Percentiles rank a stretch among this genome's conserved stretches.
phyloP scores from a whole-genome alignment of 225 moss, liverwort and hornwort genomes.

The Antitrichia curtipendula region DNA sequence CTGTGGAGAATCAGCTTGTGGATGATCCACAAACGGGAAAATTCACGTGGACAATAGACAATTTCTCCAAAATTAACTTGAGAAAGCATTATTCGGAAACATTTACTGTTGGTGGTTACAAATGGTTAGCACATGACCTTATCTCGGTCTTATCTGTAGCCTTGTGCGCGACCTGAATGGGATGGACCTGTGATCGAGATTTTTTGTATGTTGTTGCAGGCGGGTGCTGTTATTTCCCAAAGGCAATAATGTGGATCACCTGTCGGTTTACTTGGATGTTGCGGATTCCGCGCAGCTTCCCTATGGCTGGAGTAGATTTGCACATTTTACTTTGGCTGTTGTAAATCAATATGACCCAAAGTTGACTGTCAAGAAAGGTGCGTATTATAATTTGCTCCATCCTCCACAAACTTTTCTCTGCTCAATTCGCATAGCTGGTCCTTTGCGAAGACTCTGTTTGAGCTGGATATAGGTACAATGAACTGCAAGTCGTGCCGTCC shows the following conservation, averaged over 20 bases:
- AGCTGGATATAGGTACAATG: not conserved
- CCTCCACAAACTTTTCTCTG: not conserved
- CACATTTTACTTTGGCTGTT: slow-evolving; percentile 97
- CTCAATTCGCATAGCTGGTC: not conserved
- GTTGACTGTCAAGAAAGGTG: slow-evolving; percentile 98
- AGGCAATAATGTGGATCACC: slow-evolving; percentile 99
- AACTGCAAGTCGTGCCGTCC: not conserved
- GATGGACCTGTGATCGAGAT: not conserved
- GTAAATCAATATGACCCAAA: slow-evolving; percentile 90
- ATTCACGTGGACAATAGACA: slow-evolving; percentile 98
- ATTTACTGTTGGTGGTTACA: slow-evolving; percentile 98
- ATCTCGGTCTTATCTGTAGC: not conserved
- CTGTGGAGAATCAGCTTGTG: slow-evolving; percentile 97
- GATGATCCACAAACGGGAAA: slow-evolving; percentile 99
- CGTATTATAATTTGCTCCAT: not conserved
- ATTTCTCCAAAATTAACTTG: slow-evolving; percentile 93
- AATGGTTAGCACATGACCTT: slow-evolving; percentile 53
- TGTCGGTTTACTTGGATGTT: slow-evolving; percentile 99
- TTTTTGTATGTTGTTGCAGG: slow-evolving; percentile 44
- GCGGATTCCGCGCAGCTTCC: slow-evolving; percentile 92
- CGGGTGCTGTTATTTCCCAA: slow-evolving; percentile 96
- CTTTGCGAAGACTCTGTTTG: not conserved
- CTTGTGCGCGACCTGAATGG: not conserved
- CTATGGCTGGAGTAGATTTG: slow-evolving; percentile 99
- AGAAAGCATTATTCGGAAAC: slow-evolving; percentile 98